phyloP scores from a whole-genome alignment of 352 stramenopile genomes.

The Globisporangium cederbergense region DNA sequence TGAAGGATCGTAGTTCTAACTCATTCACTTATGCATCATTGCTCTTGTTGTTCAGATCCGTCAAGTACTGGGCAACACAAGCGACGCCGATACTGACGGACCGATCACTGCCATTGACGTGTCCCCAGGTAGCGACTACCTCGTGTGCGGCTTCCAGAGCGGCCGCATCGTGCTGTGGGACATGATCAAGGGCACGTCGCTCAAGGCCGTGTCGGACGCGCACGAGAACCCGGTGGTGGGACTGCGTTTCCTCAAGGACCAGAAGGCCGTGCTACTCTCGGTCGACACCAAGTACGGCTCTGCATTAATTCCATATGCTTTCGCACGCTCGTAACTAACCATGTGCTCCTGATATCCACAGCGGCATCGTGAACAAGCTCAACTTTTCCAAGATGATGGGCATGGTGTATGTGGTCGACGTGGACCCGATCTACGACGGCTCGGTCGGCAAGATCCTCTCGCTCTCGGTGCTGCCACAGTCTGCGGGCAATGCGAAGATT shows the following conservation, averaged over 20 bases:
- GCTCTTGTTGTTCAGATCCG: slow-evolving; percentile 43
- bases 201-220: slow-evolving; percentile 90
- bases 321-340: background rate
- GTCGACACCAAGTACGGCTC: slow-evolving; percentile 80
- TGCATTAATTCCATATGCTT: background rate
- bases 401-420: slow-evolving; percentile 92
- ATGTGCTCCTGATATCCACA: slow-evolving; percentile 38
- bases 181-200: slow-evolving; percentile 91
- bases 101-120: slow-evolving; percentile 88
- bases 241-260: slow-evolving; percentile 82
- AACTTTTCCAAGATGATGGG: slow-evolving; percentile 94
- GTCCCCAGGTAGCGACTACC: slow-evolving; percentile 84
- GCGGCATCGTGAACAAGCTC: slow-evolving; percentile 93
- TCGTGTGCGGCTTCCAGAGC: slow-evolving; percentile 92
- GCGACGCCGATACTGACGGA: slow-evolving; percentile 65
- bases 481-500: slow-evolving; percentile 80
- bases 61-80: slow-evolving; percentile 87
- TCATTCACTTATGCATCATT: background rate
- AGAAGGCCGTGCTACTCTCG: slow-evolving; percentile 80
- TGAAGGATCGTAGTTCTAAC: background rate
- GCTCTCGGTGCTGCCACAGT: slow-evolving; percentile 77
- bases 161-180: slow-evolving; percentile 95
- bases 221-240: slow-evolving; percentile 87
- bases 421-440: slow-evolving; percentile 94
- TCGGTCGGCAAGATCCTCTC: slow-evolving; percentile 88